Evolutionary conservation across 2,329 filamentous ascomycete species (phyloP).

Genomic region (Cladobotryum mycophilum): DNA sequence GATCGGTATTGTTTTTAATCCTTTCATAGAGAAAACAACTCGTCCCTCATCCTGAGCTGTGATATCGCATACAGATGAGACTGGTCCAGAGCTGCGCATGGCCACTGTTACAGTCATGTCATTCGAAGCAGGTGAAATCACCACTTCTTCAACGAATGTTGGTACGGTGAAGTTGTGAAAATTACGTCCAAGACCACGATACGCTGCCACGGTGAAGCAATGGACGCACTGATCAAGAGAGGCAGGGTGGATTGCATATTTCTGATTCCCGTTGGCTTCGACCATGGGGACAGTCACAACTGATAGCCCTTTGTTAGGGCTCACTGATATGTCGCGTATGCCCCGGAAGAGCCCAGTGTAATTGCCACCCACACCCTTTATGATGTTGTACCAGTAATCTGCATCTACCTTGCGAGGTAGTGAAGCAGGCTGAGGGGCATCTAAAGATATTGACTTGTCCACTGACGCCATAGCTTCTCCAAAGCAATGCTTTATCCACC

Average conservation of each 20-base stretch:
- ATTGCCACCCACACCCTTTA: constrained; percentile 5
- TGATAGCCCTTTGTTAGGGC: not conserved
- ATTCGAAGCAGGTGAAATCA: not conserved
- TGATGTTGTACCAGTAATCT: constrained; percentile 2
- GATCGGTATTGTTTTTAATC: constrained; percentile 7
- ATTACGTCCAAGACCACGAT: constrained; percentile 17
- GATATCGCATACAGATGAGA: constrained; percentile 6
- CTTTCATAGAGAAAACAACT: constrained; percentile 3
- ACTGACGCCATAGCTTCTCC: constrained; percentile 14
- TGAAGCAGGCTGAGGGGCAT: too few relatives aligned
- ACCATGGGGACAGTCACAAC: not conserved
- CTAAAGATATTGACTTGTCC: constrained; percentile 4
- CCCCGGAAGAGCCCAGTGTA: constrained; percentile 8
- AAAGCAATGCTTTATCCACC: constrained; percentile 24
- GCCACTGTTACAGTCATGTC: constrained; percentile 2
- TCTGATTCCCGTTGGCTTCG: not conserved
- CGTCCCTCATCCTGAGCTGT: not conserved
- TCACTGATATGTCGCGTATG: not conserved
- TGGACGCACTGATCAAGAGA: constrained; percentile 31
- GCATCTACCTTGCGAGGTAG: not conserved
- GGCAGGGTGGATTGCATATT: constrained; percentile 31
- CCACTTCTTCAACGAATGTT: constrained; percentile 5
- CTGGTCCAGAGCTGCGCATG: not conserved
- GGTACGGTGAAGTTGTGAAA: constrained; percentile 13
- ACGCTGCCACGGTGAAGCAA: constrained; percentile 21